Evolutionary conservation across 2,329 filamentous ascomycete genomes (phyloP).

Genomic region (Penicillium sp.): DNA sequence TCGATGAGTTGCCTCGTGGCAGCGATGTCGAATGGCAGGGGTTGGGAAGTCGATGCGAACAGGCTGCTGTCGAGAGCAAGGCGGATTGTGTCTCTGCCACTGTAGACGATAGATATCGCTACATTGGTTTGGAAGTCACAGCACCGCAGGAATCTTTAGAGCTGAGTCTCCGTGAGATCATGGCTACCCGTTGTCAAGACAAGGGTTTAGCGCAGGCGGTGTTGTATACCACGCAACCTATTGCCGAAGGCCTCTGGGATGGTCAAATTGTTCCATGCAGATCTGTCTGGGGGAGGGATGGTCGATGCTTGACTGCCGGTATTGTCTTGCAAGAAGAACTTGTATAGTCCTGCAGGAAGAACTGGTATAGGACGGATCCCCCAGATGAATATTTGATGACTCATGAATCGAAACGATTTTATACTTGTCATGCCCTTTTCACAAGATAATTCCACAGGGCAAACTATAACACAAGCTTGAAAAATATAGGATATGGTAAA

Average conservation of each 20-base stretch:
- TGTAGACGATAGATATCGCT: constrained; percentile 23
- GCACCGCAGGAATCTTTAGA: constrained; percentile 18
- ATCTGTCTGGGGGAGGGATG: constrained; percentile 39
- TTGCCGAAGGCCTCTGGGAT: constrained; percentile 21
- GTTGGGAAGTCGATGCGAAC: constrained; percentile 51
- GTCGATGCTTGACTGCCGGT: constrained; percentile 33
- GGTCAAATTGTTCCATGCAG: constrained; percentile 42
- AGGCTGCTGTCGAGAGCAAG: constrained; percentile 21
- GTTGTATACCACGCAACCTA: constrained; percentile 34
- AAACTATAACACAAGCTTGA: too few species aligned
- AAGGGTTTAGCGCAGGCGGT: constrained; percentile 25
- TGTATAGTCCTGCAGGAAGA: too few species aligned
- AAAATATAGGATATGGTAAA: too few species aligned
- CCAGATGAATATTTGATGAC: neutral
- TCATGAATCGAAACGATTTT: neutral
- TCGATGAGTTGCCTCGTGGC: constrained; percentile 68
- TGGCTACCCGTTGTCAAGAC: constrained; percentile 17
- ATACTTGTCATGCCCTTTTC: neutral
- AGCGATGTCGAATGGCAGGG: constrained; percentile 82
- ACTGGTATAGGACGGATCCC: neutral
- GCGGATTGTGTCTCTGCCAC: constrained; percentile 20
- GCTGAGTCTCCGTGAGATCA: constrained; percentile 21
- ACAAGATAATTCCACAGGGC: too few species aligned
- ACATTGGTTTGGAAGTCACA: constrained; percentile 33
- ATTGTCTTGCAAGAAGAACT: constrained; percentile 31